Evolutionary conservation across 164 flowering plant genomes (phyloP).

Genomic region (Aristolochia californica): DNA sequence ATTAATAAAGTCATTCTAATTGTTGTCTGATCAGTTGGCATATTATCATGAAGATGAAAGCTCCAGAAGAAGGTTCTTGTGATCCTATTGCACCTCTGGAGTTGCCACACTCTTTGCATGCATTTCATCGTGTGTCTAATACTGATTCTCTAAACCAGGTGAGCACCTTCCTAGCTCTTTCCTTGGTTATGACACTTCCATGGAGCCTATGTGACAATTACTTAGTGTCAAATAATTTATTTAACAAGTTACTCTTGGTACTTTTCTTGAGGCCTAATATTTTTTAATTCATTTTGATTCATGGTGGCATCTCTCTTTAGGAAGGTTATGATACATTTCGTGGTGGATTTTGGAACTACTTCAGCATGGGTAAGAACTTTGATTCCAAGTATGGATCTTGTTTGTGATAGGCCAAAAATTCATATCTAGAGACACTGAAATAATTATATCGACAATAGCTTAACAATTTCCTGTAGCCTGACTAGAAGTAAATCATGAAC

Average conservation of each 20-base stretch:
- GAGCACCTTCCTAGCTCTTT: background rate
- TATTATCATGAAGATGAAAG: slow-evolving; percentile 72
- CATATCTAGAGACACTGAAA: too few species aligned
- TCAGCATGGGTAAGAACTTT: slow-evolving; percentile 91
- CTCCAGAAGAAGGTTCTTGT: slow-evolving; percentile 53
- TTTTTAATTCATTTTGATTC: too few species aligned
- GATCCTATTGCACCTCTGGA: slow-evolving; percentile 86
- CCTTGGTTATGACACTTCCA: too few species aligned
- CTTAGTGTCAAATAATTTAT: too few species aligned
- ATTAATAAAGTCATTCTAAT: background rate
- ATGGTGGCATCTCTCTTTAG: slow-evolving; percentile 21
- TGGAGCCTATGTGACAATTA: too few species aligned
- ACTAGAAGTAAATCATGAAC: too few species aligned
- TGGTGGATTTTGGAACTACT: slow-evolving; percentile 99
- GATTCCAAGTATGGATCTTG: too few species aligned
- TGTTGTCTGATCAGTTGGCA: slow-evolving; percentile 51
- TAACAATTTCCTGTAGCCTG: too few species aligned
- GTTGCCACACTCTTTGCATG: slow-evolving; percentile 88
- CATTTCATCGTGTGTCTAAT: slow-evolving; percentile 63
- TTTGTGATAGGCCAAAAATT: too few species aligned
- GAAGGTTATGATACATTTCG: slow-evolving; percentile 77
- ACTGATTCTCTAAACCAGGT: slow-evolving; percentile 59
- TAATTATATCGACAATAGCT: too few species aligned
- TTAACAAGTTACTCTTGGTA: too few species aligned
- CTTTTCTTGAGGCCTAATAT: too few species aligned